Base-by-base conservation (phyloP, 192 early-diverging fungal genomes). In the Linnemannia zychae region DNA sequence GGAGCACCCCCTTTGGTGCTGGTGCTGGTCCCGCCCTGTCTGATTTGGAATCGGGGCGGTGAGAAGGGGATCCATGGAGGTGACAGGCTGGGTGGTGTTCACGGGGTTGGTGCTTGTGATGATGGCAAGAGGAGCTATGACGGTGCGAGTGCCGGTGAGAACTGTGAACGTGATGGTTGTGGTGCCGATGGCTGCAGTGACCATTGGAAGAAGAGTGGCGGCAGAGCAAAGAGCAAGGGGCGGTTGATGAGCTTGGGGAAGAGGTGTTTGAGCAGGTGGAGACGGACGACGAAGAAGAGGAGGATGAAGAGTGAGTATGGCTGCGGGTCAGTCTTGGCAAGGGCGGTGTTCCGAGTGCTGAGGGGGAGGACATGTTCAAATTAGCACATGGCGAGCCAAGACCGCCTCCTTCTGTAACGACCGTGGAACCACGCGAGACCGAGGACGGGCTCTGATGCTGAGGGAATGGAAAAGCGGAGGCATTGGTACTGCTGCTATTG, bases 211-310 rank as follows among this genome's bases (percentile, higher is more conserved):
- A 48, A 24, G 44, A 20, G 47, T 85, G 77, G 40, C 40, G 73
- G 40, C 76, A 79, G 28, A 79, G 60, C 0, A 60, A 74, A 1
- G 73, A 79, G 36, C 74, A 79, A 75, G 77, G 78, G 3, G 82
- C 53, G 18, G 78, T 57, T 7, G 57, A 46, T 17, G 83, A 79
- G 71, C 69, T 79, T 31, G 83, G 83, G 12, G 83, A 85, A 33
- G 83, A 85, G 2, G 74, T 28, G 33, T 79, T 85, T 28, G 83
- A 85, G 67, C 60, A 85, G 37, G 74, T 79, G 53, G 83, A 79
- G 37, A 24, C 38, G 16, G 77, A 70, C 9, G 68, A 52, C 20
- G 72, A 77, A 24, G 75, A 76, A 1, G 74, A 67, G 1, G 78
- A 77, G 34, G 75, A 76, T 20, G 81, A 77, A 7, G 79, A 82